phyloP scores from a whole-genome alignment of 306 rosid species.

The Cicer yamashitae region DNA sequence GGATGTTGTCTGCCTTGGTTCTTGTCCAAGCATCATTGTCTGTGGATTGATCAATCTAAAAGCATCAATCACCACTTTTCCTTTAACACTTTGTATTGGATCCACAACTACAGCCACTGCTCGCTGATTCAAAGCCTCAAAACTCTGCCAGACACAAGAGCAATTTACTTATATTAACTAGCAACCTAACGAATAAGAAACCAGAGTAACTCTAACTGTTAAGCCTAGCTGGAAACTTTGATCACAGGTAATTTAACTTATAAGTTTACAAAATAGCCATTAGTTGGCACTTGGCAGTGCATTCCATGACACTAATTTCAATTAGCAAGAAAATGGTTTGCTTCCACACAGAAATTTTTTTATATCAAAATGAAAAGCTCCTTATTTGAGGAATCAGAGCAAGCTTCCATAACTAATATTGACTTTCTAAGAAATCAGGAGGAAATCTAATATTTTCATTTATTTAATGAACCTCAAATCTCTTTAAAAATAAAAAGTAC shows the following conservation, averaged over 20 bases:
- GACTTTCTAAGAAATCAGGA: constrained; percentile 14
- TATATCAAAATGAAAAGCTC: constrained; percentile 12
- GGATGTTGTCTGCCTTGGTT: constrained; percentile 95
- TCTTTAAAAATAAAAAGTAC: not conserved
- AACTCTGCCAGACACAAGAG: constrained; percentile 60
- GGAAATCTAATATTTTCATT: not conserved
- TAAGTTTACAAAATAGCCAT: constrained; percentile 16
- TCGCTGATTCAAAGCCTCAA: constrained; percentile 95
- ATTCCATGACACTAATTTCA: constrained; percentile 32
- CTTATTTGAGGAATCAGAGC: constrained; percentile 3
- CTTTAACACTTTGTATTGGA: constrained; percentile 96
- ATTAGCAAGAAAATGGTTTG: constrained; percentile 29
- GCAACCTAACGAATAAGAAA: constrained; percentile 17
- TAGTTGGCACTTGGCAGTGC: constrained; percentile 33
- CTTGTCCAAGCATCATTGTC: constrained; percentile 98
- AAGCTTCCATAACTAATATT: constrained; percentile 22
- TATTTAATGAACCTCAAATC: not conserved
- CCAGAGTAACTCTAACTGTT: not conserved
- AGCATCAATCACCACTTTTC: constrained; percentile 94
- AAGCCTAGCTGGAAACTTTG: not conserved
- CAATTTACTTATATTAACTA: constrained; percentile 22
- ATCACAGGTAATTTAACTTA: not conserved
- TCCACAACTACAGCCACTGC: constrained; percentile 98
- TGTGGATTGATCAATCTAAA: constrained; percentile 94
- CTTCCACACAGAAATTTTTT: not conserved